Base-by-base conservation (phyloP, 306 rosid species). In the Quercus parvula region DNA sequence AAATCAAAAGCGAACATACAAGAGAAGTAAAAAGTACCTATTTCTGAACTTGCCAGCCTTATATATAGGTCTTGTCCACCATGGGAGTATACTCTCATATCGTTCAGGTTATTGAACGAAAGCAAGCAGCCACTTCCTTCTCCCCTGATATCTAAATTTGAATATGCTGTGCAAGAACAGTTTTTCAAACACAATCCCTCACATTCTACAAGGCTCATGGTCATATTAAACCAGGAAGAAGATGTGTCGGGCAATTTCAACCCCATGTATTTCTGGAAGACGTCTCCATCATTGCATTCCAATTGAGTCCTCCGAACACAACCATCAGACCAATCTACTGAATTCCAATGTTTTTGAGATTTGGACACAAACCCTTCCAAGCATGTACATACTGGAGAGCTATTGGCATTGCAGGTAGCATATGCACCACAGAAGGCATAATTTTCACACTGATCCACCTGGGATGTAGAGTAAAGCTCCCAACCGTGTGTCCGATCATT, bases 111-210 rank as follows among this genome's bases (percentile, higher is more conserved):
- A 41, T 54, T 17, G 11, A 79, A 80, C 88, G 87, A 81, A 69
- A 83, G 24, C 41, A 83, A 2, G 75, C 87, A 88, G 24, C 87
- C 90, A 62, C 84, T 80, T n/a, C 85, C 82, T 25, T 74, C 70
- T 22, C 52, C 13, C 28, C 75, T 77, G 27, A 72, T 6, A 55
- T 78, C 77, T n/a, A 78, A 57, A 66, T 44, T 49, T 49, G 88
- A 19, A 71, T 79, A 87, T 41, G 88, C 84, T 61, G 55, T 14
- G 70, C 88, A 84, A 6, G 78, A 38, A 31, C 90, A 87, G 74
- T 82, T 82, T 18, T 79, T 71, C 73, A 49, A 41, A 70, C 91
- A 87, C 19, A 20, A 2, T 35, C 51, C 68, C 79, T 73, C 35
- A 59, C 88, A 87, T 55, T 81, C 89, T 27, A 69, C 27, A 5